Conservation (phyloP, 768 basidiomycete species). For the Trametes maxima region DNA sequence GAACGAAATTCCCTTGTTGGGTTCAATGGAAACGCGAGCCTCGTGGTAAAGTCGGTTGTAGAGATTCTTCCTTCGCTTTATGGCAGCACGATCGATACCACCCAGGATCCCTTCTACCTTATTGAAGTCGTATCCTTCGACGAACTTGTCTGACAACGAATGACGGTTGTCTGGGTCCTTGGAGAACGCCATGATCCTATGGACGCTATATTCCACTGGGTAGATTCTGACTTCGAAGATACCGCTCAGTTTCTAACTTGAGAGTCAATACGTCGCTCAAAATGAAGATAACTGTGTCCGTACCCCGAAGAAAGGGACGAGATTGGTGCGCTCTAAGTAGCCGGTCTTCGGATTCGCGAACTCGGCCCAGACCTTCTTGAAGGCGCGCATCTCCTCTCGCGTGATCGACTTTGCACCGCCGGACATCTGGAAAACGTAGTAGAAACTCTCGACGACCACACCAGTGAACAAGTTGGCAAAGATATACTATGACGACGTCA, state of each 20-base stretch:
- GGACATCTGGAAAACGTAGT: constrained; percentile 90
- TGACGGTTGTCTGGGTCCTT: constrained; percentile 40
- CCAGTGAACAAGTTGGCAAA: constrained; percentile 95
- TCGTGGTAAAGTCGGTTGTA: constrained; percentile 87
- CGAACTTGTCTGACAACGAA: constrained; percentile 37
- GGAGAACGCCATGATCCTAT: constrained; percentile 58
- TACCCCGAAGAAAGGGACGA: constrained; percentile 83
- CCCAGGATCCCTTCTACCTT: constrained; percentile 61
- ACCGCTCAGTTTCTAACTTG: constrained; percentile 70
- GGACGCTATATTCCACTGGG: constrained; percentile 64
- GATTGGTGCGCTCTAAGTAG: constrained; percentile 66
- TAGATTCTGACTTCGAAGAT: constrained; percentile 90
- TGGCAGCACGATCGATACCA: constrained; percentile 62
- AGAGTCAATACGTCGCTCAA: not conserved
- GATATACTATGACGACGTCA: constrained; percentile 66
- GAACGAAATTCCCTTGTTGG: constrained; percentile 85
- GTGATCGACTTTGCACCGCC: constrained; percentile 81
- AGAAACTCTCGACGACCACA: constrained; percentile 95
- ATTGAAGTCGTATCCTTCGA: constrained; percentile 61
- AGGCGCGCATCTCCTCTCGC: constrained; percentile 89
- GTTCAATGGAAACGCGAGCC: constrained; percentile 72
- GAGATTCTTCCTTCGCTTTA: constrained; percentile 66
- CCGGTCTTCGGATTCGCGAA: constrained; percentile 81
- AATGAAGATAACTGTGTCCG: constrained; percentile 34
- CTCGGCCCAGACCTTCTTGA: constrained; percentile 93